These are phyloP conservation scores for Phialocephala subalpina DNA, from an alignment of 2,329 filamentous ascomycete species.

Conservation along the genomic window DNA sequence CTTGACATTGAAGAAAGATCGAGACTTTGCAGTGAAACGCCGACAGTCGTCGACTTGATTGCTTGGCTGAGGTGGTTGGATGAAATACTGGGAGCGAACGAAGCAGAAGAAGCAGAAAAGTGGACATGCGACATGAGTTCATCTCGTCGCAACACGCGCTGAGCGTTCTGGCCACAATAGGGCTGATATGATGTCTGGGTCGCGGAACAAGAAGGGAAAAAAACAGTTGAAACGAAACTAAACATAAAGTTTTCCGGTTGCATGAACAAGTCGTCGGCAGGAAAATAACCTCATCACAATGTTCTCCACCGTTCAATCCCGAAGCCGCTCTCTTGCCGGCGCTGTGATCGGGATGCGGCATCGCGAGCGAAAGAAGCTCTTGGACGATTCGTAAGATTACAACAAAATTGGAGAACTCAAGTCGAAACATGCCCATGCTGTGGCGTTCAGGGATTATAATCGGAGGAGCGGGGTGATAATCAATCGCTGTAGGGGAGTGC, in stretches of 20 bases:
- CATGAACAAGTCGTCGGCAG: not conserved
- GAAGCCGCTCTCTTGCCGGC: not conserved
- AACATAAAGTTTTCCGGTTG: slow-evolving; percentile 3
- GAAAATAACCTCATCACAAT: slow-evolving; percentile 6
- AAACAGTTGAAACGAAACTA: slow-evolving; percentile 10
- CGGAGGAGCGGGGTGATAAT: slow-evolving; percentile 12
- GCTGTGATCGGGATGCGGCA: slow-evolving; percentile 1
- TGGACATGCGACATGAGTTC: not conserved
- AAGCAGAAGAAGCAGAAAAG: not conserved
- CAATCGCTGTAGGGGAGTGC: too few relatives aligned
- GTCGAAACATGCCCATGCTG: slow-evolving; percentile 20
- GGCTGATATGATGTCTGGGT: slow-evolving; percentile 5
- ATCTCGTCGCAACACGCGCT: slow-evolving; percentile 1
- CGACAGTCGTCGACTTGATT: slow-evolving; percentile 4
- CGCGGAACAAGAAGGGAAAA: not conserved
- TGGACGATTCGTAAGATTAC: not conserved
- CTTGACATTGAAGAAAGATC: not conserved
- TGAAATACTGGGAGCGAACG: not conserved
- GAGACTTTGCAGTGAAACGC: not conserved
- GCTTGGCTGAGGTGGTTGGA: not conserved
- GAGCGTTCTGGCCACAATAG: slow-evolving; percentile 10
- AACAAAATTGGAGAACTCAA: slow-evolving; percentile 12
- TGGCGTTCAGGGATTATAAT: not conserved
- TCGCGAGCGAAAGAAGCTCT: not conserved
- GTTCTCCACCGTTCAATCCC: not conserved